Evolutionary conservation across 2,329 filamentous ascomycete genomes (phyloP).

Genomic region (Chaetomium strumarium): DNA sequence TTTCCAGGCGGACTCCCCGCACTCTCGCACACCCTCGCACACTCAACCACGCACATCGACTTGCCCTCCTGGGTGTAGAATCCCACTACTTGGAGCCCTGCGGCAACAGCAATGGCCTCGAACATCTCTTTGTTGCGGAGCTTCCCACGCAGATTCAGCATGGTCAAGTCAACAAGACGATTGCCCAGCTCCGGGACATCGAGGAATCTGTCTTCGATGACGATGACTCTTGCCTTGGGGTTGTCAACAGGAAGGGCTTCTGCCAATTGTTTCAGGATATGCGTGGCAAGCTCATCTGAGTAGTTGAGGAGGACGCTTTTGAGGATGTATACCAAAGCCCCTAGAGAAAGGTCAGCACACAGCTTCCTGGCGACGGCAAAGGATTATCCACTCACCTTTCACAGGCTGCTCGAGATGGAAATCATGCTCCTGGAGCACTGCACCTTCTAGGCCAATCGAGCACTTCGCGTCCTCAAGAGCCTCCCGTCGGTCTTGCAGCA

Average conservation of each 20-base stretch:
- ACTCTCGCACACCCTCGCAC: slow-evolving; percentile 16
- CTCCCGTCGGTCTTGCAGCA: slow-evolving; percentile 19
- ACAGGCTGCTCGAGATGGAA: slow-evolving; percentile 27
- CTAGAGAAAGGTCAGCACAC: slow-evolving; percentile 6
- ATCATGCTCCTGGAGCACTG: slow-evolving; percentile 27
- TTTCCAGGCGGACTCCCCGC: too few relatives aligned
- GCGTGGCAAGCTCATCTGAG: slow-evolving; percentile 21
- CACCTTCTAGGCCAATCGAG: slow-evolving; percentile 8
- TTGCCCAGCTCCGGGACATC: slow-evolving; percentile 20
- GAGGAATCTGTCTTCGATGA: slow-evolving; percentile 23
- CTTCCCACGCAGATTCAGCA: slow-evolving; percentile 26
- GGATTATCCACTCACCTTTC: slow-evolving; percentile 26
- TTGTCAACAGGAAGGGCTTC: slow-evolving; percentile 20
- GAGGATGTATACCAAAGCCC: slow-evolving; percentile 26
- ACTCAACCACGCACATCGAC: slow-evolving; percentile 22
- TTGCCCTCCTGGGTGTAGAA: slow-evolving; percentile 14
- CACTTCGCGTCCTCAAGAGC: slow-evolving; percentile 23
- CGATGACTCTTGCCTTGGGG: slow-evolving; percentile 21
- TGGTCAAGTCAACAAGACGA: slow-evolving; percentile 23
- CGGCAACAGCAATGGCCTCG: slow-evolving; percentile 10
- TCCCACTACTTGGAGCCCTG: slow-evolving; percentile 19
- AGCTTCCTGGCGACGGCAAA: too few relatives aligned
- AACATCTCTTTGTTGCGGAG: slow-evolving; percentile 21
- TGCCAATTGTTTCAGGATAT: slow-evolving; percentile 21
- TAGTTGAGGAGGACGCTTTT: slow-evolving; percentile 29